Base-by-base conservation (phyloP, 768 basidiomycete species). In the Trametes elegans region DNA sequence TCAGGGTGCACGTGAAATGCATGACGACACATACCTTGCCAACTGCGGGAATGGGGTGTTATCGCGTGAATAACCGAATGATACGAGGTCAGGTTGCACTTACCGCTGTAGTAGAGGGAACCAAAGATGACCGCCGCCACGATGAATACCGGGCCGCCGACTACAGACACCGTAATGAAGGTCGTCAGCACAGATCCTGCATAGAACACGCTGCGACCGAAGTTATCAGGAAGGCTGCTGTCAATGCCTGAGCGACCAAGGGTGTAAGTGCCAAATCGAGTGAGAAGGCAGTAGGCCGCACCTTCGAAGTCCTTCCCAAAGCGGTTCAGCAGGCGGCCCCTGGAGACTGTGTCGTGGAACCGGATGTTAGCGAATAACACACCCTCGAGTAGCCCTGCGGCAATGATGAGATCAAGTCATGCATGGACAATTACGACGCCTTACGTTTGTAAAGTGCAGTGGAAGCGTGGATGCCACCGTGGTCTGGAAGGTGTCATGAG, bases 241-340 rank as follows among this genome's bases (percentile, higher is more conserved):
- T 95, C 93, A 43, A 95, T 83, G 23, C 87, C 90, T 85, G 63
- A 55, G 29, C 19, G 66, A 63, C 50, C 9, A 36, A 31, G 26
- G 16, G 31, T 32, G 34, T 49, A n/a, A 55, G 38, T 16, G 7
- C 41, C 29, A 10, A 16, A 43, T 43, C 18, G n/a, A n/a, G n/a
- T n/a, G n/a, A 29, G 16, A 7, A 42, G 70, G 3, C 10, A 4
- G 24, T 10, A 11, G 27, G 3, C 16, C 52, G 19, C 57, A 71
- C 79, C 88, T 74, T 94, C 92, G 52, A 95, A 89, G 66, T 95
- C 93, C 68, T 95, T 95, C 38, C 93, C 93, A 59, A 90, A 88
- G 41, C 92, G 76, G 61, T 94, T 92, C 32, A 94, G 70, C 9
- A 90, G 73, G 2, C 93, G 83, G 5, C 94, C 94, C 32, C 91